Percentiles rank a stretch among this genome's conserved stretches.
phyloP scores from a whole-genome alignment of 2,329 filamentous ascomycete species.

The Monilinia laxa region DNA sequence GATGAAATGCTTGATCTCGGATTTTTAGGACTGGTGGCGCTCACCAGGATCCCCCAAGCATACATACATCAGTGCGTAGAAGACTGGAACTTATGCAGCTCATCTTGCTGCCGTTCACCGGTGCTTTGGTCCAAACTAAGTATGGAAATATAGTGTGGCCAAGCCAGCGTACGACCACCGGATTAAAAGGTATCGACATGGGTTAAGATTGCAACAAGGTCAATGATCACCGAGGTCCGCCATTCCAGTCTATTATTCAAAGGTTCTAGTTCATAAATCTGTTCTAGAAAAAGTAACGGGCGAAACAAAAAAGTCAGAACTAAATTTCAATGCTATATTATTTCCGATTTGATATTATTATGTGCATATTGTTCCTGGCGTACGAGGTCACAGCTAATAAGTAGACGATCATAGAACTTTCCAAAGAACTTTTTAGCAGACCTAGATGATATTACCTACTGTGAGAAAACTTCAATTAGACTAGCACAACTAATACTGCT shows the following conservation, averaged over 20 bases:
- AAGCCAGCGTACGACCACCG: constrained; percentile 24
- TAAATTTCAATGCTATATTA: constrained; percentile 7
- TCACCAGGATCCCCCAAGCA: constrained; percentile 28
- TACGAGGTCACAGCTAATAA: constrained; percentile 11
- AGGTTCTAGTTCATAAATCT: constrained; percentile 20
- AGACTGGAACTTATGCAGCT: constrained; percentile 37
- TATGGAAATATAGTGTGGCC: constrained; percentile 21
- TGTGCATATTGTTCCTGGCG: constrained; percentile 18
- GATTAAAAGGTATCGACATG: constrained; percentile 20
- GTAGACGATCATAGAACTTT: constrained; percentile 16
- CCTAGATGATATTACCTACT: background rate
- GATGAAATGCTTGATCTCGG: constrained; percentile 7
- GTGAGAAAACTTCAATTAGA: background rate
- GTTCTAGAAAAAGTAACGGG: constrained; percentile 21
- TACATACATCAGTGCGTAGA: constrained; percentile 33
- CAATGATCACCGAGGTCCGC: constrained; percentile 23
- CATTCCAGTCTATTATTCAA: constrained; percentile 7
- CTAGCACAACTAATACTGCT: background rate
- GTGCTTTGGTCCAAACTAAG: constrained; percentile 32
- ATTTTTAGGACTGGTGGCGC: constrained; percentile 17
- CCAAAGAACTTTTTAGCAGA: background rate
- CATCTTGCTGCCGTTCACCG: constrained; percentile 40
- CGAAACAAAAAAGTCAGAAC: background rate
- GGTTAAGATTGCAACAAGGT: constrained; percentile 18
- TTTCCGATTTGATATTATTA: constrained; percentile 20